Base-by-base conservation (phyloP, 495 filamentous ascomycete genomes). In the Penicillium soppii region DNA sequence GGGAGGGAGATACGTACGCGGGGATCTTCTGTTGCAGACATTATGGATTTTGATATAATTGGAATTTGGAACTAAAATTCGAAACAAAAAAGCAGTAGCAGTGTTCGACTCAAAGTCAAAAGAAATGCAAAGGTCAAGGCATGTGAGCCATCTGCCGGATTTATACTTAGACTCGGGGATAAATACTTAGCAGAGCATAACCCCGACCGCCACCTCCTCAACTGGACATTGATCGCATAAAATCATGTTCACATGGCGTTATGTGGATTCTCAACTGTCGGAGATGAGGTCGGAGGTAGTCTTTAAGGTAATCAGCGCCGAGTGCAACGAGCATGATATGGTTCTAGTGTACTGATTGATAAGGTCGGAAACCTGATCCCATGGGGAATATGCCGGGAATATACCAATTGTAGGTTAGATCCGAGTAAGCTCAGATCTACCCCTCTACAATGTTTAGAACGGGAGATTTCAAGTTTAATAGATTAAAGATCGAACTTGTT, bases 321-420 rank as follows among this genome's bases (percentile, higher is more conserved):
- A 54, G 38, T 20, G 23, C 21, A 27, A n/a, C n/a, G n/a, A n/a
- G n/a, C n/a, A n/a, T n/a, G n/a, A n/a, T n/a, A n/a, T n/a, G n/a
- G n/a, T n/a, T n/a, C n/a, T n/a, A n/a, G n/a, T n/a, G n/a, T n/a
- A n/a, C 17, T 41, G 36, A 46, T 45, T n/a, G n/a, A 52, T 32
- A 44, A 39, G 22, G n/a, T 17, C 44, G 44, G 44, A 43, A 49
- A 49, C 23, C 4, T 17, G 44, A 54, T 49, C 44, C 52, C 52
- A 42, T 21, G 16, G 27, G 7, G 23, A 12, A 7, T 33, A n/a
- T 17, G 27, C 20, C 43, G 43, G 30, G 13, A 1, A 25, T 19
- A 27, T 23, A 33, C n/a, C 13, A 35, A 13, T 15, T 12, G 4
- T 22, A 17, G 16, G 21, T 20, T 16, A 26, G 17, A 30, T 41